phyloP scores from a whole-genome alignment of 2,329 filamentous ascomycete species.

The Arthrobotrys entomopaga region DNA sequence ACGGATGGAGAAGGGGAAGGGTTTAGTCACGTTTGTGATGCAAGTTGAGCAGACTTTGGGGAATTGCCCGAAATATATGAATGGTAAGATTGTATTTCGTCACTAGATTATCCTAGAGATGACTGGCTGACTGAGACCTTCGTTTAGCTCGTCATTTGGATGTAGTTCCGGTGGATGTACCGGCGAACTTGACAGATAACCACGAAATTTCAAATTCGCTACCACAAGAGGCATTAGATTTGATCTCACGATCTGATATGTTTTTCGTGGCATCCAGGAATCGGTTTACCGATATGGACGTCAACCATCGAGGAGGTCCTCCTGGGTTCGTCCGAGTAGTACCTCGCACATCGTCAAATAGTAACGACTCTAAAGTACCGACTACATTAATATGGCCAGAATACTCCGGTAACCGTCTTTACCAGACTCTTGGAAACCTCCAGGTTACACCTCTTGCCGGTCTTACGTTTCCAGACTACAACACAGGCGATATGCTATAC shows the following conservation, averaged over 20 bases:
- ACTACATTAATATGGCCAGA: conserved; percentile 76
- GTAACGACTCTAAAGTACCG: conserved; percentile 60
- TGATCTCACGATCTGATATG: conserved; percentile 75
- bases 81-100: conserved; percentile 18
- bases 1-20: conserved; percentile 53
- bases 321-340: conserved; percentile 77
- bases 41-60: conserved; percentile 77
- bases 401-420: conserved; percentile 84
- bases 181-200: conserved; percentile 59
- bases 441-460: conserved; percentile 74
- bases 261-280: conserved; percentile 80
- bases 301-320: conserved; percentile 80
- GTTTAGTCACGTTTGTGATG: conserved; percentile 66
- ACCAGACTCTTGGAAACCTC: conserved; percentile 84
- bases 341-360: conserved; percentile 59
- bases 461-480: conserved; percentile 78
- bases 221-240: conserved; percentile 67
- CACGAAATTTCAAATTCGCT: conserved; percentile 64
- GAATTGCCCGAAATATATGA: conserved; percentile 86
- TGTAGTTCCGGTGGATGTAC: conserved; percentile 63
- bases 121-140: neutral
- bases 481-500: conserved; percentile 77
- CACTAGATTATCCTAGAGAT: neutral
- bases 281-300: conserved; percentile 76
- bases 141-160: conserved; percentile 66